These are phyloP conservation scores for Phenoliferia sp. DNA, from an alignment of 1,284 basidiomycete species.

Conservation along the genomic window DNA sequence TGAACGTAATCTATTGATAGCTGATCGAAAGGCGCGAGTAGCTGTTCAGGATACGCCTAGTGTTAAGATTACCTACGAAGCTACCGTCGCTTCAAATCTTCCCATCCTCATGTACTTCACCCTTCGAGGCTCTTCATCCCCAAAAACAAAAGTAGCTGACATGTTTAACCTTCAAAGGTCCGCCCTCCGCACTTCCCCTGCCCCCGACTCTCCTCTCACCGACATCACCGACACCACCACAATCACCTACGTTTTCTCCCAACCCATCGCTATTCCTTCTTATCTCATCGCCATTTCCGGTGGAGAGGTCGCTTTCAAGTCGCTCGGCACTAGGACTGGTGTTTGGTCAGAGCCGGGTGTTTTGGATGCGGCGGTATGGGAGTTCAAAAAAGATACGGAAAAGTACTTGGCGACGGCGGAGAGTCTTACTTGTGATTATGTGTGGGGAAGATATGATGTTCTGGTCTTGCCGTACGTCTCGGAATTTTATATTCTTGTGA, in stretches of 20 bases:
- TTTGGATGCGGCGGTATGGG: slow-evolving; percentile 75
- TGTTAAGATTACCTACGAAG: slow-evolving; percentile 51
- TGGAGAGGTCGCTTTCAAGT: slow-evolving; percentile 57
- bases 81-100: slow-evolving; percentile 66
- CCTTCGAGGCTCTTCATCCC: too few species aligned
- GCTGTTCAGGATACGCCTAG: slow-evolving; percentile 64
- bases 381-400: slow-evolving; percentile 78
- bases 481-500: slow-evolving; percentile 60
- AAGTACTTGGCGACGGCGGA: slow-evolving; percentile 56
- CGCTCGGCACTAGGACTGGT: slow-evolving; percentile 51
- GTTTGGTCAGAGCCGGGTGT: slow-evolving; percentile 85
- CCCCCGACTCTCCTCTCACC: slow-evolving; percentile 49
- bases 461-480: slow-evolving; percentile 80
- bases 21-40: background rate
- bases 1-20: too few species aligned
- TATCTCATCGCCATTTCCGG: slow-evolving; percentile 79
- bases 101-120: slow-evolving; percentile 61
- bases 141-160: too few species aligned
- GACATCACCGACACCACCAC: slow-evolving; percentile 27
- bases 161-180: slow-evolving; percentile 51
- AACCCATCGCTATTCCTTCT: slow-evolving; percentile 78
- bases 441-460: slow-evolving; percentile 85
- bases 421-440: slow-evolving; percentile 62
- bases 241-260: slow-evolving; percentile 54
- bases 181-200: slow-evolving; percentile 66